Evolutionary conservation across 2,329 filamentous ascomycete genomes (phyloP).

Genomic region (Periglandula ipomoeae): DNA sequence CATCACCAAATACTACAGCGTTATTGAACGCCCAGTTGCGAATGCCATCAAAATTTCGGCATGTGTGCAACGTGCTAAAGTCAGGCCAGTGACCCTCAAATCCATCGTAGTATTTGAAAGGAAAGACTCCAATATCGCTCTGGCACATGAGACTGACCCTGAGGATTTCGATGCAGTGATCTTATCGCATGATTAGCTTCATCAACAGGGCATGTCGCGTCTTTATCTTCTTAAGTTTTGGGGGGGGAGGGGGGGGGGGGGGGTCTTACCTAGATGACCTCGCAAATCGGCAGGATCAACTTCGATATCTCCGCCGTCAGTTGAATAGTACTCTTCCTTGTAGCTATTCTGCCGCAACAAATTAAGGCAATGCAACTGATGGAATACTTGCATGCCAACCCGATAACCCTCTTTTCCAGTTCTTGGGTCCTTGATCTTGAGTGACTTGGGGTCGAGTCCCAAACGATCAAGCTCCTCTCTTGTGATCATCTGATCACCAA

Average conservation of each 20-base stretch:
- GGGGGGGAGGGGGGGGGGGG: too few relatives aligned
- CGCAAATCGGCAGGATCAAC: constrained; percentile 30
- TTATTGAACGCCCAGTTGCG: constrained; percentile 43
- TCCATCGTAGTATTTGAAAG: constrained; percentile 40
- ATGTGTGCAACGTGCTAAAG: constrained; percentile 43
- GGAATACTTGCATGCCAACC: constrained; percentile 50
- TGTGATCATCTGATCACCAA: constrained; percentile 53
- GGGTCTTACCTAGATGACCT: constrained; percentile 30
- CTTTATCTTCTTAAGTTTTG: too few relatives aligned
- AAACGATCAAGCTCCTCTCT: constrained; percentile 43
- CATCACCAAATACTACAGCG: constrained; percentile 37
- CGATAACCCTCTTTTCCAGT: constrained; percentile 50
- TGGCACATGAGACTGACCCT: constrained; percentile 46
- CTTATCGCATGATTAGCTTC: constrained; percentile 13
- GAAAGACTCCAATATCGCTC: constrained; percentile 44
- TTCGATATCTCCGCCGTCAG: constrained; percentile 38
- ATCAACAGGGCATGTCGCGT: too few relatives aligned
- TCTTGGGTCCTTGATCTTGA: constrained; percentile 45
- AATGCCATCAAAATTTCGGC: constrained; percentile 43
- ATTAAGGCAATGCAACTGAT: constrained; percentile 45
- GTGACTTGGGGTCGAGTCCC: constrained; percentile 40
- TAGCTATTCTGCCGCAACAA: constrained; percentile 38
- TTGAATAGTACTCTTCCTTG: constrained; percentile 36
- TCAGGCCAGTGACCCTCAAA: constrained; percentile 43
- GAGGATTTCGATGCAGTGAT: constrained; percentile 45